These are phyloP conservation scores for Striga hermonthica DNA, from an alignment of 305 asterid species.

Conservation along the genomic window DNA sequence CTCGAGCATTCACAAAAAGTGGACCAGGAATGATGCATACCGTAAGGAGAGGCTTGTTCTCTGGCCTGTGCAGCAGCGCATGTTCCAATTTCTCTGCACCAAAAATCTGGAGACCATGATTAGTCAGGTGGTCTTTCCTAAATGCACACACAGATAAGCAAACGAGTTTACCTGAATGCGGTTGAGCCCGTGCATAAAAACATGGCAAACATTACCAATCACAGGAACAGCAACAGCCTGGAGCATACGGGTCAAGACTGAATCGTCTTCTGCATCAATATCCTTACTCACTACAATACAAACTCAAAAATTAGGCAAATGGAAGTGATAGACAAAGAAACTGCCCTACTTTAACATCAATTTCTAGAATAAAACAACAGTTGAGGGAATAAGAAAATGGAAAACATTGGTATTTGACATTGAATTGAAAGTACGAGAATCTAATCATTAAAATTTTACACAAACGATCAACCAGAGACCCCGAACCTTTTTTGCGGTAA, in stretches of 20 bases:
- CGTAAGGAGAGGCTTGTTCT: slow-evolving; percentile 67
- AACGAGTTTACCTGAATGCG: slow-evolving; percentile 57
- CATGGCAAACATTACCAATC: slow-evolving; percentile 89
- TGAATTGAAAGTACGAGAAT: background rate
- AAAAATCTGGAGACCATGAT: slow-evolving; percentile 48
- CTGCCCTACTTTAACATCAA: background rate
- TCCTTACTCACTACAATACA: slow-evolving; percentile 62
- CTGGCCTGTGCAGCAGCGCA: slow-evolving; percentile 60
- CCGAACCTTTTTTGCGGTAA: slow-evolving; percentile 68
- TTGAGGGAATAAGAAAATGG: background rate
- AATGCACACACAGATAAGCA: slow-evolving; percentile 13
- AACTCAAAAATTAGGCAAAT: slow-evolving; percentile 21
- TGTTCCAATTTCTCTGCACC: slow-evolving; percentile 82
- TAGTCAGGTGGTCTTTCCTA: slow-evolving; percentile 24
- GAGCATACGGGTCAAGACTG: slow-evolving; percentile 71
- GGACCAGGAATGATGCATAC: slow-evolving; percentile 41
- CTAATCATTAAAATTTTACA: background rate
- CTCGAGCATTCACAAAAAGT: too few species aligned
- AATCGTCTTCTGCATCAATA: slow-evolving; percentile 67
- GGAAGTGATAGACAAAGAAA: background rate
- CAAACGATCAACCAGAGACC: background rate
- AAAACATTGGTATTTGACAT: background rate
- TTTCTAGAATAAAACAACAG: background rate
- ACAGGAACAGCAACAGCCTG: slow-evolving; percentile 93
- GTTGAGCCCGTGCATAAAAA: slow-evolving; percentile 95